These are phyloP conservation scores for Afroboletus lepidellus DNA, from an alignment of 1,284 basidiomycete genomes.

Conservation along the genomic window DNA sequence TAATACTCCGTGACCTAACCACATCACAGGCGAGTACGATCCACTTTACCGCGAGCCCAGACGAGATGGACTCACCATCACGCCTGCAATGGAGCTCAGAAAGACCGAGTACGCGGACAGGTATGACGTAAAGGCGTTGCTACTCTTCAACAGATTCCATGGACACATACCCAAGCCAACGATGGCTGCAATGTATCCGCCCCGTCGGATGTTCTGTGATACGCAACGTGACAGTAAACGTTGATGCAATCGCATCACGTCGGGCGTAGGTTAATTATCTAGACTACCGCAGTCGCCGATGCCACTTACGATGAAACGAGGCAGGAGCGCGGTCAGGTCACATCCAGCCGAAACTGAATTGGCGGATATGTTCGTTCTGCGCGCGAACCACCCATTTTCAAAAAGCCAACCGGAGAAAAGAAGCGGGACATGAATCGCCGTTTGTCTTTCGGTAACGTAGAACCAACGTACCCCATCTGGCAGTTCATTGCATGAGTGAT, in stretches of 20 bases:
- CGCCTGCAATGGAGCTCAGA: conserved; percentile 77
- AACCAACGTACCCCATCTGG: conserved; percentile 31
- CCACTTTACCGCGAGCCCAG: background rate
- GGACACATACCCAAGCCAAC: conserved; percentile 76
- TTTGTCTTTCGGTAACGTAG: conserved; percentile 10
- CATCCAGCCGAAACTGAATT: conserved; percentile 86
- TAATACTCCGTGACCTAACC: conserved; percentile 76
- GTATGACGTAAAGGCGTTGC: conserved; percentile 80
- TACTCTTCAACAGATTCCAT: conserved; percentile 78
- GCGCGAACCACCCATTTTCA: conserved; percentile 5
- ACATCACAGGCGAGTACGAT: background rate
- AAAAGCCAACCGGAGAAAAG: background rate
- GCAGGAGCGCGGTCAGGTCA: conserved; percentile 78
- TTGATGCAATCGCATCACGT: background rate
- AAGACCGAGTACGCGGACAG: conserved; percentile 84
- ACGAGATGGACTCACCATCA: conserved; percentile 53
- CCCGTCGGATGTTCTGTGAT: conserved; percentile 74
- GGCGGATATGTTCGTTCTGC: conserved; percentile 77
- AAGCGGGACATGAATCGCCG: conserved; percentile 21
- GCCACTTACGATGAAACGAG: conserved; percentile 67
- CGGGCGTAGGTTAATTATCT: background rate
- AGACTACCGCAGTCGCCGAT: background rate
- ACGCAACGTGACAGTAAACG: background rate
- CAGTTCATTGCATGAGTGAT: conserved; percentile 5
- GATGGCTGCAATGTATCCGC: conserved; percentile 75